Percentiles rank a stretch among this genome's conserved stretches.
Evolutionary conservation across 352 stramenopile genomes (phyloP).

Genomic region (Pythium scleroteichum): DNA sequence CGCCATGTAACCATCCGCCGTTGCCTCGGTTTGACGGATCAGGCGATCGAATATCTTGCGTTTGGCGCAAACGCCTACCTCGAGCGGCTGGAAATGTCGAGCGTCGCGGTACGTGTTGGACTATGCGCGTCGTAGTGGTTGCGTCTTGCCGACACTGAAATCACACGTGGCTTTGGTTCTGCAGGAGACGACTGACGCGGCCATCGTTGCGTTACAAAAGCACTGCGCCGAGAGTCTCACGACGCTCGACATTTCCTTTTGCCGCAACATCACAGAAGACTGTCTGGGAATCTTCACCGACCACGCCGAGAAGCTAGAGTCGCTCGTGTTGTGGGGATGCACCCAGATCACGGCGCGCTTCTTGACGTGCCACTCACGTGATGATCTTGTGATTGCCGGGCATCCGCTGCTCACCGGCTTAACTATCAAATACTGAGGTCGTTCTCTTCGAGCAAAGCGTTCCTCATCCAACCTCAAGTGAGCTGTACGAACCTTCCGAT

Average conservation of each 20-base stretch:
- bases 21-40: conserved; percentile 62
- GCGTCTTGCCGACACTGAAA: background rate
- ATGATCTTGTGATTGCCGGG: conserved; percentile 62
- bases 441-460: too few species aligned
- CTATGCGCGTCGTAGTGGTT: background rate
- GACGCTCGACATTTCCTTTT: conserved; percentile 78
- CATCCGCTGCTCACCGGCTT: conserved; percentile 76
- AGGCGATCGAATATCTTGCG: conserved; percentile 56
- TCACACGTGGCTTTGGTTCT: background rate
- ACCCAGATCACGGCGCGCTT: conserved; percentile 80
- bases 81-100: conserved; percentile 72
- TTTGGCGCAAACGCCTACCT: conserved; percentile 59
- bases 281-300: conserved; percentile 65
- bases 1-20: conserved; percentile 56
- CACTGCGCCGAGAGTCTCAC: conserved; percentile 45
- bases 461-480: too few species aligned
- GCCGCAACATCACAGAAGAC: conserved; percentile 67
- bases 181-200: conserved; percentile 58
- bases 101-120: conserved; percentile 53
- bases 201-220: conserved; percentile 51
- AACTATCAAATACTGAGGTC: conserved; percentile 58
- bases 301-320: conserved; percentile 40
- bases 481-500: too few species aligned
- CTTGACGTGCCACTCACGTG: conserved; percentile 62
- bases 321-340: conserved; percentile 70